phyloP scores from a whole-genome alignment of 202 grass and related monocot genomes.

The Schoenoplectus triqueter region DNA sequence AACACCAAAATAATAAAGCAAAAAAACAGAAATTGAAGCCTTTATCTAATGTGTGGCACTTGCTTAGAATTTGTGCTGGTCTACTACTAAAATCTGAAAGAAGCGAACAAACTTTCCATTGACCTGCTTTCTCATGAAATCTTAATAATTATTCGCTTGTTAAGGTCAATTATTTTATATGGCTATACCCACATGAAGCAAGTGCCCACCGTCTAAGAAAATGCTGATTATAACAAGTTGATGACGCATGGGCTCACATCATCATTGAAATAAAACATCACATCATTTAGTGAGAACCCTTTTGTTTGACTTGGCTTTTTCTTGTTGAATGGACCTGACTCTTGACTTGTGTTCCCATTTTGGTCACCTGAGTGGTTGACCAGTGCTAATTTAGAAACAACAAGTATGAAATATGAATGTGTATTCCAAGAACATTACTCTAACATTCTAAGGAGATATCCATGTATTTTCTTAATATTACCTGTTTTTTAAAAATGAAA shows the following conservation, averaged over 20 bases:
- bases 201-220: not conserved
- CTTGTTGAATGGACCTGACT: constrained; percentile 1
- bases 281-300: not conserved
- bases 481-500: not conserved
- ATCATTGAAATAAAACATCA: not conserved
- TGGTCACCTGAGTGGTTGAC: not conserved
- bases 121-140: not conserved
- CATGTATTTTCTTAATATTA: not conserved
- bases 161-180: constrained; percentile 18
- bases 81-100: not conserved
- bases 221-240: not conserved
- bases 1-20: not conserved
- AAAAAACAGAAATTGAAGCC: not conserved
- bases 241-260: not conserved
- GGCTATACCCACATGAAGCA: not conserved
- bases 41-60: not conserved
- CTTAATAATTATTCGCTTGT: not conserved
- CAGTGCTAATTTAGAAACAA: not conserved
- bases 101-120: not conserved
- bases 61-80: not conserved
- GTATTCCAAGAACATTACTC: not conserved
- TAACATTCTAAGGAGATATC: not conserved
- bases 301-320: not conserved
- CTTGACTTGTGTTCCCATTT: not conserved
- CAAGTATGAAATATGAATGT: not conserved